Evolutionary conservation across 108 stramenopile genomes (phyloP), one percentile per base, ranked within the genome.

Genomic region (Cyclostephanos tholiformis): DNA sequence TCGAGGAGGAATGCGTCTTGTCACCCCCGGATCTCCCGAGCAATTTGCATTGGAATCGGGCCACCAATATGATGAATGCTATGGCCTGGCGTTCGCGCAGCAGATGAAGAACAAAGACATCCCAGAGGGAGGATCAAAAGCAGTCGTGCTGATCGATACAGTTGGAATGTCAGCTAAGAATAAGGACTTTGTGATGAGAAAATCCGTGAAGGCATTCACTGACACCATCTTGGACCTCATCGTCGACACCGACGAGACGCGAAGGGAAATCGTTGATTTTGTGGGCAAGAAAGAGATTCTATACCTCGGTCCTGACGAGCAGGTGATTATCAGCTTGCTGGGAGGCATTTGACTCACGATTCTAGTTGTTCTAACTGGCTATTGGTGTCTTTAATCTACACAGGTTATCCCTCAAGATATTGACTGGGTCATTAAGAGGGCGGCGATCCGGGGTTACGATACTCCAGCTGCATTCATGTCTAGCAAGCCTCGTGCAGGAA

Each of bases 91-190:
- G 9, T 97, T 87, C 65, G 93, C 97, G 4, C 97, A 98, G 67
- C 97, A 98, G 75, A 86, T 97, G 27, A 98, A 98, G 79, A 98
- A 98, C 84, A 98, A 98, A 82, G 98, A 97, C 78, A 97, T 98
- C 77, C 97, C 98, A 14, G 98, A 99, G 83, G 98, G 98, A 16
- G 98, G 98, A n/a, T 87, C 91, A 61, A 98, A 99, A 74, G 97
- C 92, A 8, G 98, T 99, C 13, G 60, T 82, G 41, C 82, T 98
- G 62, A 89, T 99, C 60, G 92, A 99, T 85, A 86, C 88, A 23
- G 82, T 84, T 52, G 91, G 88, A 64, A 49, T 96, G 46, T 72
- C 84, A 11, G 68, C 69, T 38, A 55, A 35, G 14, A 80, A 75
- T 26, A 89, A 90, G 69, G 78, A 89, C 59, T 93, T 91, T 63